Evolutionary conservation across 352 stramenopile genomes (phyloP).

Genomic region (Pythium apleroticum): DNA sequence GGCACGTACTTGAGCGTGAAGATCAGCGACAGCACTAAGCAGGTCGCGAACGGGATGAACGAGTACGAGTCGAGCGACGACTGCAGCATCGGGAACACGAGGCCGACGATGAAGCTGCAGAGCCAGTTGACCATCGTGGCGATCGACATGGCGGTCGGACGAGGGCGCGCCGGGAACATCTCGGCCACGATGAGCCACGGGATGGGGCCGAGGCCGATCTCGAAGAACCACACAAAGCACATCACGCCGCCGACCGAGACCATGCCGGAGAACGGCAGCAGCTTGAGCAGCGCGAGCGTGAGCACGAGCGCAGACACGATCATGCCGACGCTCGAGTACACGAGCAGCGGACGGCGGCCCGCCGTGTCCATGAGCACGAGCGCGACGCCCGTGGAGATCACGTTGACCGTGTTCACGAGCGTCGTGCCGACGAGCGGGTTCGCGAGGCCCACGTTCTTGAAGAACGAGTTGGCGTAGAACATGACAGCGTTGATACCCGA

Average conservation of each 20-base stretch:
- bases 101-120: conserved; percentile 92
- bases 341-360: conserved; percentile 37
- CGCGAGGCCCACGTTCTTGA: conserved; percentile 38
- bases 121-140: conserved; percentile 91
- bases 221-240: conserved; percentile 56
- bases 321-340: conserved; percentile 49
- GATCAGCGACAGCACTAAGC: conserved; percentile 53
- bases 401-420: conserved; percentile 41
- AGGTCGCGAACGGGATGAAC: conserved; percentile 82
- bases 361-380: conserved; percentile 50
- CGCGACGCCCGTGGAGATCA: conserved; percentile 46
- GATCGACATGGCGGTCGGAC: conserved; percentile 76
- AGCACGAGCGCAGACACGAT: conserved; percentile 41
- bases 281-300: conserved; percentile 42
- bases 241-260: conserved; percentile 46
- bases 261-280: conserved; percentile 43
- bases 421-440: conserved; percentile 41
- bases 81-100: conserved; percentile 89
- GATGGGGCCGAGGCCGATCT: conserved; percentile 74
- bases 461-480: conserved; percentile 52
- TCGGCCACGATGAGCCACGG: conserved; percentile 93
- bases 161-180: conserved; percentile 90
- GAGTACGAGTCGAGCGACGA: conserved; percentile 64
- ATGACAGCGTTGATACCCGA: conserved; percentile 50
- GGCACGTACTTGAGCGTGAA: conserved; percentile 74